These are phyloP conservation scores for Saccharomycopsis sp. DNA, from an alignment of 805 yeast genomes.

Conservation along the genomic window DNA sequence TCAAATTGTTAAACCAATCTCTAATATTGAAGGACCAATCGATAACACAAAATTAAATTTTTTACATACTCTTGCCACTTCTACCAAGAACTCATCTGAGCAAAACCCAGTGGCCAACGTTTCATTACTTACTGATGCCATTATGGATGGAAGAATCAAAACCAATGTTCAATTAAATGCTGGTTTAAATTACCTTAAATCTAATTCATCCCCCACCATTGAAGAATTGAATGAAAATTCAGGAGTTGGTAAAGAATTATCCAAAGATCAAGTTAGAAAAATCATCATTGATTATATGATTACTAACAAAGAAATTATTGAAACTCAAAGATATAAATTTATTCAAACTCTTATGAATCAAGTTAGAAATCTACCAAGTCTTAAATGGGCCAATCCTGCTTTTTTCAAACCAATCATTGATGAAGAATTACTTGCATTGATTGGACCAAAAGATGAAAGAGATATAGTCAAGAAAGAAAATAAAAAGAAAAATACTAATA, in stretches of 20 bases:
- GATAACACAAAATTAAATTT: slow-evolving; percentile 55
- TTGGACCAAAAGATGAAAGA: slow-evolving; percentile 96
- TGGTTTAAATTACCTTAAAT: slow-evolving; percentile 64
- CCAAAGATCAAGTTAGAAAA: slow-evolving; percentile 50
- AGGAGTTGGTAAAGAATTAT: slow-evolving; percentile 74
- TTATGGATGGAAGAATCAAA: slow-evolving; percentile 52
- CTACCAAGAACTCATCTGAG: slow-evolving; percentile 45
- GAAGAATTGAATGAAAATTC: slow-evolving; percentile 50
- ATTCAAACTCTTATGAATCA: slow-evolving; percentile 73
- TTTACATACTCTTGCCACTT: slow-evolving; percentile 68
- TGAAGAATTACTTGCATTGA: slow-evolving; percentile 50
- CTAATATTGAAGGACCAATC: slow-evolving; percentile 26
- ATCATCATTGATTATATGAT: slow-evolving; percentile 52
- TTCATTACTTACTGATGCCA: slow-evolving; percentile 44
- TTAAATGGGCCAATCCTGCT: slow-evolving; percentile 90
- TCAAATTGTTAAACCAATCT: slow-evolving; percentile 35
- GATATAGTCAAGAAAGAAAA: slow-evolving; percentile 73
- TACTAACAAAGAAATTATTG: slow-evolving; percentile 47
- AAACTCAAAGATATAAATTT: slow-evolving; percentile 63
- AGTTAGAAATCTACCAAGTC: slow-evolving; percentile 57
- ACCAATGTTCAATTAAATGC: slow-evolving; percentile 70
- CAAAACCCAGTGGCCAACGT: slow-evolving; percentile 34
- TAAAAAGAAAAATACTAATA: slow-evolving; percentile 35
- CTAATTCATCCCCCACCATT: slow-evolving; percentile 33
- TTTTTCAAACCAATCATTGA: slow-evolving; percentile 84